phyloP scores from a whole-genome alignment of 352 stramenopile genomes.

The Pythium apleroticum region DNA sequence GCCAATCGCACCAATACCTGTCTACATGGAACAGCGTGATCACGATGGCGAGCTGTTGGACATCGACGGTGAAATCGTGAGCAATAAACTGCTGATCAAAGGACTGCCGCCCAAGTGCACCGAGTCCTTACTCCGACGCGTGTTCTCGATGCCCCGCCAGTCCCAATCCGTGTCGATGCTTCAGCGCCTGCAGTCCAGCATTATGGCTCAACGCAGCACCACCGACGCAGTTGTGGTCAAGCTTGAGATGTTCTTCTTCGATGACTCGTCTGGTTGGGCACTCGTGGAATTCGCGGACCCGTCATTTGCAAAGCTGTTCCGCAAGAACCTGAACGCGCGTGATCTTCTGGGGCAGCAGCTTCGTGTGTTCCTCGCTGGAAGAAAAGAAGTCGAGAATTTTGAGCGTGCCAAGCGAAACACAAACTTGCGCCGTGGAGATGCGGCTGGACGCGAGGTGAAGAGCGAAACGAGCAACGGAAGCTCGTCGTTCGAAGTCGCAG shows the following conservation, averaged over 20 bases:
- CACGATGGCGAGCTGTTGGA: slow-evolving; percentile 46
- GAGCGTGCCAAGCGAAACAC: slow-evolving; percentile 50
- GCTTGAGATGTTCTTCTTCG: slow-evolving; percentile 73
- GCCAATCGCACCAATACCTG: neutral
- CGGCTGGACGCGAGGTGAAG: slow-evolving; percentile 4
- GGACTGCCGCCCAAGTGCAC: slow-evolving; percentile 56
- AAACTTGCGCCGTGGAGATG: slow-evolving; percentile 16
- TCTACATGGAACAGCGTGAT: slow-evolving; percentile 18
- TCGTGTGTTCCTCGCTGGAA: slow-evolving; percentile 54
- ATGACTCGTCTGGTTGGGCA: slow-evolving; percentile 69
- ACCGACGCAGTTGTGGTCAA: slow-evolving; percentile 35
- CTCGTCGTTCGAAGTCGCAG: neutral
- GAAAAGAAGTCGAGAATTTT: slow-evolving; percentile 67
- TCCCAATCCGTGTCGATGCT: slow-evolving; percentile 9
- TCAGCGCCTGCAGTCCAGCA: slow-evolving; percentile 11
- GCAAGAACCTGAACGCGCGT: slow-evolving; percentile 58
- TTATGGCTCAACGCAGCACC: slow-evolving; percentile 5
- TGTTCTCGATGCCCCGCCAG: slow-evolving; percentile 39
- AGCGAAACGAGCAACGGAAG: neutral
- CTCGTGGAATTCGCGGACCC: slow-evolving; percentile 64
- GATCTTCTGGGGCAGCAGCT: slow-evolving; percentile 49
- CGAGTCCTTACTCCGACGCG: slow-evolving; percentile 33
- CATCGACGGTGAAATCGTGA: slow-evolving; percentile 45
- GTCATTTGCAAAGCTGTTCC: slow-evolving; percentile 46
- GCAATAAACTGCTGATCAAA: slow-evolving; percentile 71